Evolutionary conservation across 2,329 filamentous ascomycete species (phyloP).

Genomic region (Claviceps pazoutovae): DNA sequence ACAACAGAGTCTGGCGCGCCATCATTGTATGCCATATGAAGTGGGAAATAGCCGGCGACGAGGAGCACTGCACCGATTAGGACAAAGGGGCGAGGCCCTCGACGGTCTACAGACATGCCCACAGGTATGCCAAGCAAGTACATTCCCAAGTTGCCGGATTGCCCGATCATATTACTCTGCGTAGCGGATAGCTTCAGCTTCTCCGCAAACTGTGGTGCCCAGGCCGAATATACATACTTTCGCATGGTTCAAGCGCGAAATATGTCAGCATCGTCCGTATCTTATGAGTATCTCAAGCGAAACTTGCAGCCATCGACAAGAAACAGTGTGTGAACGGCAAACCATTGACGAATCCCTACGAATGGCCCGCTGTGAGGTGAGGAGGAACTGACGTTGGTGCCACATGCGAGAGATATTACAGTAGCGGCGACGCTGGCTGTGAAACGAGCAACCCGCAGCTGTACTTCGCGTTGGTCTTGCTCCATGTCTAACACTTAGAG

Average conservation of each 20-base stretch:
- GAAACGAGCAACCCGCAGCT: constrained; percentile 51
- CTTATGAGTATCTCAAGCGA: neutral
- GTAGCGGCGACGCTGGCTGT: constrained; percentile 78
- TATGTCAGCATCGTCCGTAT: neutral
- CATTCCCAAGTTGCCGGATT: constrained; percentile 84
- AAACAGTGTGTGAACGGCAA: no score
- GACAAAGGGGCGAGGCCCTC: constrained; percentile 67
- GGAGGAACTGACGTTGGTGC: constrained; percentile 62
- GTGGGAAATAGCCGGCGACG: constrained; percentile 69
- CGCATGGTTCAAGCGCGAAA: constrained; percentile 4
- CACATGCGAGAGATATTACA: constrained; percentile 72
- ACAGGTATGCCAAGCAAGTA: constrained; percentile 82
- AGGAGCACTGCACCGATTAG: constrained; percentile 61
- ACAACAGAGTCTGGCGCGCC: constrained; percentile 45
- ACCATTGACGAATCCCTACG: neutral
- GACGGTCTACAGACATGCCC: constrained; percentile 73
- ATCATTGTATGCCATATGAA: constrained; percentile 60
- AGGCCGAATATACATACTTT: constrained; percentile 96
- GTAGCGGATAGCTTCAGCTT: constrained; percentile 80
- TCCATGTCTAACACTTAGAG: constrained; percentile 10
- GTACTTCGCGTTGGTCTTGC: constrained; percentile 12
- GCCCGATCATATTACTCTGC: constrained; percentile 78
- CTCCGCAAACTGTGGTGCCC: constrained; percentile 90
- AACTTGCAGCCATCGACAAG: no score
- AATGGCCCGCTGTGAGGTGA: neutral